Conservation (phyloP, 1,284 basidiomycete species). For the Cryptococcus wingfieldii region DNA sequence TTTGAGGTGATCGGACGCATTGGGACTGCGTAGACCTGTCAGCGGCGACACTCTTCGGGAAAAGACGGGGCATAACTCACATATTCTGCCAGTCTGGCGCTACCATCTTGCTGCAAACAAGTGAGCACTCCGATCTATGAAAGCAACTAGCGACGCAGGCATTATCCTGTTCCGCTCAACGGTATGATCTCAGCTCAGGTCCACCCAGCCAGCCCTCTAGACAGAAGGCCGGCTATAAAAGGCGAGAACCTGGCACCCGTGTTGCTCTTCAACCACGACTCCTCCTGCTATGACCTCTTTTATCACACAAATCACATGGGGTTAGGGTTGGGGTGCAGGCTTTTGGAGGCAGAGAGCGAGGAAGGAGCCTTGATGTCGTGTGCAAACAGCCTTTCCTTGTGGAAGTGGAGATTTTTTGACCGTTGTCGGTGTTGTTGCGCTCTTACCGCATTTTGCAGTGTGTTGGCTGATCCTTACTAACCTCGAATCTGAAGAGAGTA, state of each 20-base stretch:
- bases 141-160: slow-evolving; percentile 50
- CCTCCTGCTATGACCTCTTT: too few relatives aligned
- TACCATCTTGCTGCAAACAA: not conserved
- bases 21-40: slow-evolving; percentile 30
- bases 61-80: slow-evolving; percentile 11
- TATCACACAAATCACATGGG: too few relatives aligned
- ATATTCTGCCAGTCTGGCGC: slow-evolving; percentile 42
- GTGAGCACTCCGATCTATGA: not conserved
- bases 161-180: slow-evolving; percentile 52
- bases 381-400: not conserved
- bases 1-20: slow-evolving; percentile 40
- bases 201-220: slow-evolving; percentile 1
- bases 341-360: too few relatives aligned
- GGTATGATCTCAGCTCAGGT: slow-evolving; percentile 51
- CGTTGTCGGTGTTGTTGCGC: too few relatives aligned
- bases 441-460: too few relatives aligned
- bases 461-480: too few relatives aligned
- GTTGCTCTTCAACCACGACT: slow-evolving; percentile 29
- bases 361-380: not conserved
- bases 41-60: not conserved
- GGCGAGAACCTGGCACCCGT: slow-evolving; percentile 42
- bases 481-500: too few relatives aligned
- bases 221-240: not conserved
- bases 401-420: too few relatives aligned
- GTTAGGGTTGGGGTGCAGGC: too few relatives aligned